Base-by-base conservation (phyloP, 2,329 filamentous ascomycete species). In the Fusarium concolor region DNA sequence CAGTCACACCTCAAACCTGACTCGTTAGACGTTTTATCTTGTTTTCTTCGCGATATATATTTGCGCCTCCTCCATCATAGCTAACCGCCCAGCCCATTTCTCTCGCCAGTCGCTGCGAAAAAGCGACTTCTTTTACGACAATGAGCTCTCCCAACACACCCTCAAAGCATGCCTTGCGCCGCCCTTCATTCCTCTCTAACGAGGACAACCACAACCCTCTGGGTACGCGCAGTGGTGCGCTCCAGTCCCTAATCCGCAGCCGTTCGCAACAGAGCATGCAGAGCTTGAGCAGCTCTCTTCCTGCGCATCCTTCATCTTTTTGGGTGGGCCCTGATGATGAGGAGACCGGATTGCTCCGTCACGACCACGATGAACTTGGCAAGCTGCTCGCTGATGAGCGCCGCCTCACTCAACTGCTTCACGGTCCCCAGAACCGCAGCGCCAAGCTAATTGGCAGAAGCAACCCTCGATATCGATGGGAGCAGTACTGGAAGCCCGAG, bases 401-500 rank as follows among this genome's bases (percentile, higher is more conserved):
- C 31, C 86, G 88, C 22, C 77, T 90, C 50, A 87, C 81, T 59
- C 82, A 84, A 64, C 81, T 90, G 61, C 85, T 91, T 53, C 84
- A 86, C 73, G 87, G 86, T n/a, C 89, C 90, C 4, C 88, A 92
- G 77, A 91, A 94, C 85, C 86, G 92, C 65, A 94, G 91, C 75
- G 92, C 94, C 86, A 87, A 93, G 55, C 84, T 98, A 72, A 97
- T 97, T 77, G 95, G 95, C 41, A 92, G 92, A 73, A 93, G 88
- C 70, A 97, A 96, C 77, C 92, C 93, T 18, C 84, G 92, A 63
- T 97, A 97, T 79, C 87, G 87, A 66, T 97, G 94, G 91, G 90
- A 94, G 76, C 86, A 86, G 63, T 97, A 97, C 77, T 97, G 92
- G 87, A 96, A 92, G 78, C 87, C 88, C 0, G 89, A 94, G 29